These are phyloP conservation scores for Candida michaelii DNA, from an alignment of 805 yeast genomes.

Conservation along the genomic window DNA sequence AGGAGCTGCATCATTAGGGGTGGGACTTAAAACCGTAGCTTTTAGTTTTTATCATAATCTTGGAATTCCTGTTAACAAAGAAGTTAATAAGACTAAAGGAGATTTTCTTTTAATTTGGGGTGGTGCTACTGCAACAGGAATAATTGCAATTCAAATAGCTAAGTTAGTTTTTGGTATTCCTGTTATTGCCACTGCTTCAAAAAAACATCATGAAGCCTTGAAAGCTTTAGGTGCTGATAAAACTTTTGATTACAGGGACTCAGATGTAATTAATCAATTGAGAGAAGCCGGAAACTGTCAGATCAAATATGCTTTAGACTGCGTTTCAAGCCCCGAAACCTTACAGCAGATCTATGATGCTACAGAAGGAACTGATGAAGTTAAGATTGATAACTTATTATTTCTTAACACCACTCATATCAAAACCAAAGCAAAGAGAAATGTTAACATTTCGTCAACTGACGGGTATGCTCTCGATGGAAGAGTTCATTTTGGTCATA, in stretches of 20 bases:
- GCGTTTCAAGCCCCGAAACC: constrained; percentile 22
- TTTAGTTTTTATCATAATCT: constrained; percentile 26
- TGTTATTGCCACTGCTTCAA: constrained; percentile 29
- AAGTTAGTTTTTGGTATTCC: constrained; percentile 28
- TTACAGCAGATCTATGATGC: constrained; percentile 29
- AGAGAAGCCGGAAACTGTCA: constrained; percentile 17
- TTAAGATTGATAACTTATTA: constrained; percentile 22
- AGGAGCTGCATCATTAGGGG: constrained; percentile 62
- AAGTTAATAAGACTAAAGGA: constrained; percentile 9
- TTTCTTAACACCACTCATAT: background rate
- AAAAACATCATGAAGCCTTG: constrained; percentile 24
- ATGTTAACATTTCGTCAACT: background rate
- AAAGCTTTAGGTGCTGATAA: constrained; percentile 30
- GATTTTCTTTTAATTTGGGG: constrained; percentile 34
- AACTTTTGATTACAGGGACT: constrained; percentile 28
- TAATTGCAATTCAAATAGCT: constrained; percentile 32
- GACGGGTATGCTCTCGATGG: constrained; percentile 2
- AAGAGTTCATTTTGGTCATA: background rate
- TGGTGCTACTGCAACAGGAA: constrained; percentile 36
- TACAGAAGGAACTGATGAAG: constrained; percentile 20
- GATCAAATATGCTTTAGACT: constrained; percentile 29
- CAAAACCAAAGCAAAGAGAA: constrained; percentile 1
- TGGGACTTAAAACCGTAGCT: constrained; percentile 53
- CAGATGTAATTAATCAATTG: constrained; percentile 24
- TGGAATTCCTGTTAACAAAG: constrained; percentile 9